A percentile compares a stretch with the other conserved stretches of the same genome.
Evolutionary conservation across 23 red algal genomes (phyloP).

Genomic region (Gracilariopsis chorda): DNA sequence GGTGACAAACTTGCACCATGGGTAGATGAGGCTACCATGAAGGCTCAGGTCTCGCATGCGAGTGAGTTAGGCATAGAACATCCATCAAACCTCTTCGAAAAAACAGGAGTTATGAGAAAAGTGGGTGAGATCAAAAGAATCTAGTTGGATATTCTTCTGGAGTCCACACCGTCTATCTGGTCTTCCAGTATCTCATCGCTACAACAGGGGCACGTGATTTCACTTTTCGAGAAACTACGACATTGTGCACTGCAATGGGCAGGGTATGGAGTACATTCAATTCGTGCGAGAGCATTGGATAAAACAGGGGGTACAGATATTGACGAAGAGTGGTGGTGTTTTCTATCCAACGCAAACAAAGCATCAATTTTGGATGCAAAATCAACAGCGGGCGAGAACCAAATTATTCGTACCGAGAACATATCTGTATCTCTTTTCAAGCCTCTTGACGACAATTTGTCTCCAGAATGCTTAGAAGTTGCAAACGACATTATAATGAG

Average conservation of each 20-base stretch:
- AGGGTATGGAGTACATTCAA: no score
- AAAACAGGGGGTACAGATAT: no score
- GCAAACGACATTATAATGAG: conserved; percentile 25
- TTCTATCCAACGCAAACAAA: background rate
- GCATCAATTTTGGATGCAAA: background rate
- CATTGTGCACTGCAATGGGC: background rate
- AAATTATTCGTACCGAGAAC: background rate
- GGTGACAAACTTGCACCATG: conserved; percentile 44
- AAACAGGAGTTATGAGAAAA: conserved; percentile 12
- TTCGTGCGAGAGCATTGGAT: no score
- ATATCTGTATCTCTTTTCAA: conserved; percentile 1
- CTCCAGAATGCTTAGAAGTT: conserved; percentile 38
- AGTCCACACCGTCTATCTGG: conserved; percentile 38
- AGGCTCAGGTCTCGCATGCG: conserved; percentile 50
- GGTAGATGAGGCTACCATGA: conserved; percentile 58
- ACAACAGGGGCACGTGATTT: conserved; percentile 21
- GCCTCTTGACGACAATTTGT: background rate
- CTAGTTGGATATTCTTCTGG: background rate
- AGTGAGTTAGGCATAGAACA: background rate
- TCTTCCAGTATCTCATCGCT: background rate
- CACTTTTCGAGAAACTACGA: background rate
- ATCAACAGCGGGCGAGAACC: background rate
- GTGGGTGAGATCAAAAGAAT: conserved; percentile 19
- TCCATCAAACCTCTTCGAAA: background rate
- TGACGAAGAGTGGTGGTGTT: conserved; percentile 6